phyloP scores from a whole-genome alignment of 2,329 filamentous ascomycete species.

The Arthrobotrys sphaeroides region DNA sequence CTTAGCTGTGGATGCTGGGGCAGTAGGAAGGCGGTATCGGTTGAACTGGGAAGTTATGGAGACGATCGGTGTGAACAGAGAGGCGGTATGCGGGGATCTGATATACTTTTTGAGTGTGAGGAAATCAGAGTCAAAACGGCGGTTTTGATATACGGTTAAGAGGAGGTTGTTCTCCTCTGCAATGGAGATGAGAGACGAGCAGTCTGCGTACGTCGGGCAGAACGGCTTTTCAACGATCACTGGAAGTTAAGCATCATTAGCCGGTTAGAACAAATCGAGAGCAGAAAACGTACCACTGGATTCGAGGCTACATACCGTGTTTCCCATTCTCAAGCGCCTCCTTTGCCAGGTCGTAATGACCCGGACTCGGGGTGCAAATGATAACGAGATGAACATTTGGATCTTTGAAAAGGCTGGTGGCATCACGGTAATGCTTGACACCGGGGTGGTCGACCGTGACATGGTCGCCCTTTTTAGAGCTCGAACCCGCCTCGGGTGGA shows the following conservation, averaged over 20 bases:
- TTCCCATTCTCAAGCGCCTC: slow-evolving; percentile 60
- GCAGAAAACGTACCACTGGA: no score
- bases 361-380: slow-evolving; percentile 59
- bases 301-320: slow-evolving; percentile 60
- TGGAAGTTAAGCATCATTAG: slow-evolving; percentile 52
- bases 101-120: slow-evolving; percentile 59
- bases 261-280: no score
- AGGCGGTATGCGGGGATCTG: slow-evolving; percentile 35
- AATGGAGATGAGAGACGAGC: slow-evolving; percentile 59
- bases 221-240: slow-evolving; percentile 62
- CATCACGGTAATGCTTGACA: slow-evolving; percentile 60
- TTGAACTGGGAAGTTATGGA: slow-evolving; percentile 57
- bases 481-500: slow-evolving; percentile 16
- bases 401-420: slow-evolving; percentile 60
- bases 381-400: slow-evolving; percentile 60
- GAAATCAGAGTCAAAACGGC: slow-evolving; percentile 62
- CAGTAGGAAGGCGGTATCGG: slow-evolving; percentile 55
- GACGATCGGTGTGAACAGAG: slow-evolving; percentile 53
- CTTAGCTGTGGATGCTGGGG: slow-evolving; percentile 27
- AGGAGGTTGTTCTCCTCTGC: slow-evolving; percentile 58
- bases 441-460: slow-evolving; percentile 65
- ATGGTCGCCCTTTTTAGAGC: slow-evolving; percentile 58
- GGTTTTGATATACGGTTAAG: slow-evolving; percentile 61
- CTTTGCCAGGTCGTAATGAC: slow-evolving; percentile 59
- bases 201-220: slow-evolving; percentile 59